phyloP scores from a whole-genome alignment of 2,329 filamentous ascomycete species.

The Herpotrichia juniperi region DNA sequence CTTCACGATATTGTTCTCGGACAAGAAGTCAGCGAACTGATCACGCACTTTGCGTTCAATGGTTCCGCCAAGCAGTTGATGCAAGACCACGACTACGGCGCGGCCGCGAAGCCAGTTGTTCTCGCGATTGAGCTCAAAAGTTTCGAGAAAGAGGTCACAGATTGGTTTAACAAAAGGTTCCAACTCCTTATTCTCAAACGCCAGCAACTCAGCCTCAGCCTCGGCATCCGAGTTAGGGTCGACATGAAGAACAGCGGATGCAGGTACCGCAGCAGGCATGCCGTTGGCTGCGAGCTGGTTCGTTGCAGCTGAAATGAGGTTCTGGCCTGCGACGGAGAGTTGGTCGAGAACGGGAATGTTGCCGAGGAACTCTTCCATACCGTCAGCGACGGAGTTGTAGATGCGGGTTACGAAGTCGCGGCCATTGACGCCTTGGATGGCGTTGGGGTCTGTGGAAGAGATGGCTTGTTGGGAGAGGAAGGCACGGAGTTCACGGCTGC shows the following conservation, averaged over 20 bases:
- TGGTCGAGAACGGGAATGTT: slow-evolving; percentile 96
- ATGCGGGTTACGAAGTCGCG: slow-evolving; percentile 89
- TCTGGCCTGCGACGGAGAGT: slow-evolving; percentile 89
- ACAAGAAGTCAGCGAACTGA: slow-evolving; percentile 72
- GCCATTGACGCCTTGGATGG: slow-evolving; percentile 66
- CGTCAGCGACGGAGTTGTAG: slow-evolving; percentile 95
- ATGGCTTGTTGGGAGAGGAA: slow-evolving; percentile 90
- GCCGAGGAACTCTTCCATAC: slow-evolving; percentile 96
- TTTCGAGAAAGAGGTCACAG: slow-evolving; percentile 94
- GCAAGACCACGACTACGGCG: slow-evolving; percentile 93
- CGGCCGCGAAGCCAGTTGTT: slow-evolving; percentile 97
- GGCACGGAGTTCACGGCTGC: slow-evolving; percentile 86
- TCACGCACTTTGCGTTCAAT: slow-evolving; percentile 96
- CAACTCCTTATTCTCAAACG: slow-evolving; percentile 80
- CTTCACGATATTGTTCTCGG: slow-evolving; percentile 78
- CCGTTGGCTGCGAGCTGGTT: slow-evolving; percentile 54
- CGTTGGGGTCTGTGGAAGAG: slow-evolving; percentile 67
- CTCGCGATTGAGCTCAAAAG: slow-evolving; percentile 91
- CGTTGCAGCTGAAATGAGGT: slow-evolving; percentile 77
- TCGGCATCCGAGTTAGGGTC: slow-evolving; percentile 66
- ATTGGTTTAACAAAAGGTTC: slow-evolving; percentile 99
- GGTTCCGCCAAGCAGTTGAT: slow-evolving; percentile 92
- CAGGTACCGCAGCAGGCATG: slow-evolving; percentile 44
- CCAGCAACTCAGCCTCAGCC: slow-evolving; percentile 91
- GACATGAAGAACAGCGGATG: slow-evolving; percentile 52